A percentile compares a stretch with the other conserved stretches of the same genome.
These are phyloP conservation scores for Ophiocordyceps camponoti-floridani DNA, from an alignment of 2,329 filamentous ascomycete genomes.

Conservation along the genomic window DNA sequence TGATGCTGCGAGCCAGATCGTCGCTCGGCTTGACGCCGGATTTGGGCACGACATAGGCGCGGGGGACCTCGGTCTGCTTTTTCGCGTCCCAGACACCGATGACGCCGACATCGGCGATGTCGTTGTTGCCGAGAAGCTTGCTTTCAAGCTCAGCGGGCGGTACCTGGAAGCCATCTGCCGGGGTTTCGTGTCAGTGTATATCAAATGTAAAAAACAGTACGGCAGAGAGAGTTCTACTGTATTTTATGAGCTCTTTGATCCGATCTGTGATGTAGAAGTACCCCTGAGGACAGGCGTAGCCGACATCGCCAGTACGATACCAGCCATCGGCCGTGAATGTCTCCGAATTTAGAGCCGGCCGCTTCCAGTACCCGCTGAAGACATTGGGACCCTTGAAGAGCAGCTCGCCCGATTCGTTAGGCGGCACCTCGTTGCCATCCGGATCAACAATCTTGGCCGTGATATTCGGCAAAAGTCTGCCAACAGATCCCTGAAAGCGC, in stretches of 20 bases:
- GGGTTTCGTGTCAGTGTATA: neutral
- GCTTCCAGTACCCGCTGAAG: conserved; percentile 64
- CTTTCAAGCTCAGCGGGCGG: conserved; percentile 48
- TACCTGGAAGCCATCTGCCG: conserved; percentile 45
- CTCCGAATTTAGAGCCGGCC: conserved; percentile 49
- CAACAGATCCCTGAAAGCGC: conserved; percentile 59
- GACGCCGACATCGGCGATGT: conserved; percentile 42
- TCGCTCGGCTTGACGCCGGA: conserved; percentile 17
- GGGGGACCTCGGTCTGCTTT: conserved; percentile 49
- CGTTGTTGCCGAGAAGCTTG: conserved; percentile 22
- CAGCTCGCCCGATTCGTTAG: conserved; percentile 45
- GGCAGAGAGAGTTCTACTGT: conserved; percentile 16
- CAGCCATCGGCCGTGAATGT: conserved; percentile 62
- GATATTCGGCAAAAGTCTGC: conserved; percentile 61
- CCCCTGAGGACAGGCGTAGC: conserved; percentile 56
- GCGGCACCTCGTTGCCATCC: conserved; percentile 34
- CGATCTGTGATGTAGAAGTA: conserved; percentile 87
- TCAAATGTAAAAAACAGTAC: neutral
- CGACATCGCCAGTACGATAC: conserved; percentile 83
- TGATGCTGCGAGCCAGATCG: conserved; percentile 15
- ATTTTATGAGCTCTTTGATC: conserved; percentile 47
- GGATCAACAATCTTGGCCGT: conserved; percentile 63
- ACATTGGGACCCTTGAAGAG: conserved; percentile 68
- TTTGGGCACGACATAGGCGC: conserved; percentile 22
- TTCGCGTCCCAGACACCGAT: conserved; percentile 39